Evolutionary conservation across 805 yeast genomes (phyloP).

Genomic region (Kodamaea fukazawae): DNA sequence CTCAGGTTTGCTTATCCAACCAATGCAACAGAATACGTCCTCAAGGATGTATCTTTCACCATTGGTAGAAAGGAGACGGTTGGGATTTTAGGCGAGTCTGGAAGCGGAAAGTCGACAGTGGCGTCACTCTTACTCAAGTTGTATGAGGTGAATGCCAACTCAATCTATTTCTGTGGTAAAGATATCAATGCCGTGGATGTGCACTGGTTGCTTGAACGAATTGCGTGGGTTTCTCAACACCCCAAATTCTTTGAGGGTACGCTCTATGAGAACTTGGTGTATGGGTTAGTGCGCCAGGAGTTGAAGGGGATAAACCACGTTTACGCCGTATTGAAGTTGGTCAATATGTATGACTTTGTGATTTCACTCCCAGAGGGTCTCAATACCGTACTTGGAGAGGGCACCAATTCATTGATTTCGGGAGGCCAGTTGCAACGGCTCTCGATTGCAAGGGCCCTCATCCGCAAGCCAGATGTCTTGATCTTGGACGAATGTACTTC

Average conservation of each 20-base stretch:
- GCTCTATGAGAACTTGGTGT: conserved; percentile 64
- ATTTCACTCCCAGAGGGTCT: conserved; percentile 54
- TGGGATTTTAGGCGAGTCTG: conserved; percentile 82
- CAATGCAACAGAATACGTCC: conserved; percentile 23
- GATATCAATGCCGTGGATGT: conserved; percentile 49
- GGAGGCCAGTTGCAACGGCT: conserved; percentile 91
- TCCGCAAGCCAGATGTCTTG: conserved; percentile 62
- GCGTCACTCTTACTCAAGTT: conserved; percentile 55
- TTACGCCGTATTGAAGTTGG: conserved; percentile 38
- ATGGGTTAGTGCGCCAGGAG: conserved; percentile 43
- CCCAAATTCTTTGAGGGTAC: conserved; percentile 73
- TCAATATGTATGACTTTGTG: conserved; percentile 56
- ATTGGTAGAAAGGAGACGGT: conserved; percentile 49
- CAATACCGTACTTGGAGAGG: conserved; percentile 55
- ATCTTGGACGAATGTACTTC: conserved; percentile 90
- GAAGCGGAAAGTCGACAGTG: conserved; percentile 88
- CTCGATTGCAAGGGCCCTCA: conserved; percentile 77
- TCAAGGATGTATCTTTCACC: conserved; percentile 42
- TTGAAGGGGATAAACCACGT: conserved; percentile 26
- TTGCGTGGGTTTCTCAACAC: conserved; percentile 74
- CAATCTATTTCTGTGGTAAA: conserved; percentile 43
- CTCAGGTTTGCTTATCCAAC: conserved; percentile 52
- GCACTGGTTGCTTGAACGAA: conserved; percentile 46
- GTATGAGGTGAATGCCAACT: conserved; percentile 38
- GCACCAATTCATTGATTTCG: conserved; percentile 51